Percentiles rank a stretch among this genome's conserved stretches.
Evolutionary conservation across 2,329 filamentous ascomycete species (phyloP).

Genomic region (Apiospora kogelbergensis): DNA sequence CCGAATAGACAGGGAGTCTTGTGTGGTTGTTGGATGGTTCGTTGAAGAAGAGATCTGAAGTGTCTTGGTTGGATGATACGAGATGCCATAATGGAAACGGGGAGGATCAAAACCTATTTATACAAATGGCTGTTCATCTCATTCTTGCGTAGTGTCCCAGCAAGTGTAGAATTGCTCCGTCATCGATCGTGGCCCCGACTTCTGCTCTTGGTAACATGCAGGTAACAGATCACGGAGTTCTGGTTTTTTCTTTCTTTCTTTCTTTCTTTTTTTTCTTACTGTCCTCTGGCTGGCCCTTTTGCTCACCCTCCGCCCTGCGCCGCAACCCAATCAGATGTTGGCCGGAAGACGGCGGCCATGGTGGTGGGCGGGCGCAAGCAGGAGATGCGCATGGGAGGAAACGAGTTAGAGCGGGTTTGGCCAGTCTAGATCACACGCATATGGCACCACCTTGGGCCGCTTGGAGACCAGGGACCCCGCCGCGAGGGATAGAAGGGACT

Average conservation of each 20-base stretch:
- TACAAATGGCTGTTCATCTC: slow-evolving; percentile 6
- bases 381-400: too few relatives aligned
- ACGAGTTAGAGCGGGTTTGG: not conserved
- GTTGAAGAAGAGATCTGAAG: not conserved
- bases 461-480: not conserved
- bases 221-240: not conserved
- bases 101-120: slow-evolving; percentile 1
- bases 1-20: not conserved
- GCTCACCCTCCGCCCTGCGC: not conserved
- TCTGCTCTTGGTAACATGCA: not conserved
- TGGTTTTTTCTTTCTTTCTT: not conserved
- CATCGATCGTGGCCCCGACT: not conserved
- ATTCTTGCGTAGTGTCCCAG: not conserved
- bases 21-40: not conserved
- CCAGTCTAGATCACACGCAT: slow-evolving; percentile 2
- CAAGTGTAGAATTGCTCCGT: not conserved
- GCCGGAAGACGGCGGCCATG: slow-evolving; percentile 1
- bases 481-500: not conserved
- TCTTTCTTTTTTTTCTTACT: not conserved
- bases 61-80: not conserved
- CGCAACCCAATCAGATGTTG: not conserved
- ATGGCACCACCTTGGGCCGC: not conserved
- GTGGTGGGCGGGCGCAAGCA: not conserved
- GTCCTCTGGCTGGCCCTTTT: not conserved
- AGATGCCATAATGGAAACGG: not conserved